Conservation (phyloP, 2,329 filamentous ascomycete genomes). For the Exophiala calicioides region DNA sequence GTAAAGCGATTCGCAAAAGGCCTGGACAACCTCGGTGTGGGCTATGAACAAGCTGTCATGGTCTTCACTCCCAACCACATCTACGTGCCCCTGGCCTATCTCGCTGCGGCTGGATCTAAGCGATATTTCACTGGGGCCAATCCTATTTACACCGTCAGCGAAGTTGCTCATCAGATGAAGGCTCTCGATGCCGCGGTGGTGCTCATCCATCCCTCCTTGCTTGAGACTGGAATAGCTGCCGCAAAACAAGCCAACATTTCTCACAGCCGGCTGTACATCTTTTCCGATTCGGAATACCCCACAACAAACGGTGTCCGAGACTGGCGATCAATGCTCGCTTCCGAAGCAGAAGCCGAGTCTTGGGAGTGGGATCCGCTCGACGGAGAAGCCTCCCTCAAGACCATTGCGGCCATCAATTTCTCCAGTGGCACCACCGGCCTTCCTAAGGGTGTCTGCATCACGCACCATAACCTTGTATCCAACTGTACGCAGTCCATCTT, state of each 20-base stretch:
- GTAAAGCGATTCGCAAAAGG: slow-evolving; percentile 70
- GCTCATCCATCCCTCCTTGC: slow-evolving; percentile 51
- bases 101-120: slow-evolving; percentile 49
- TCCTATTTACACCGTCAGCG: slow-evolving; percentile 53
- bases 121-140: slow-evolving; percentile 59
- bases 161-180: slow-evolving; percentile 55
- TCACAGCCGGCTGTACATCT: slow-evolving; percentile 28
- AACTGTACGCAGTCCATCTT: slow-evolving; percentile 62
- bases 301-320: slow-evolving; percentile 46
- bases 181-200: slow-evolving; percentile 54
- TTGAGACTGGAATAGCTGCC: slow-evolving; percentile 45
- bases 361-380: slow-evolving; percentile 39
- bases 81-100: slow-evolving; percentile 59
- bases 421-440: slow-evolving; percentile 55
- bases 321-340: slow-evolving; percentile 48
- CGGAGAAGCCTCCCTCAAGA: slow-evolving; percentile 42
- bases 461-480: slow-evolving; percentile 53
- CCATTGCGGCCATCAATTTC: slow-evolving; percentile 52
- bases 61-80: slow-evolving; percentile 70
- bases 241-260: slow-evolving; percentile 31
- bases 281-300: slow-evolving; percentile 27
- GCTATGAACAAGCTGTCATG: slow-evolving; percentile 65
- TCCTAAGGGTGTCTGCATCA: slow-evolving; percentile 55
- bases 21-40: slow-evolving; percentile 60
- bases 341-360: slow-evolving; percentile 36